phyloP scores from a whole-genome alignment of 805 yeast genomes.

The Suhomyces pyralidae region DNA sequence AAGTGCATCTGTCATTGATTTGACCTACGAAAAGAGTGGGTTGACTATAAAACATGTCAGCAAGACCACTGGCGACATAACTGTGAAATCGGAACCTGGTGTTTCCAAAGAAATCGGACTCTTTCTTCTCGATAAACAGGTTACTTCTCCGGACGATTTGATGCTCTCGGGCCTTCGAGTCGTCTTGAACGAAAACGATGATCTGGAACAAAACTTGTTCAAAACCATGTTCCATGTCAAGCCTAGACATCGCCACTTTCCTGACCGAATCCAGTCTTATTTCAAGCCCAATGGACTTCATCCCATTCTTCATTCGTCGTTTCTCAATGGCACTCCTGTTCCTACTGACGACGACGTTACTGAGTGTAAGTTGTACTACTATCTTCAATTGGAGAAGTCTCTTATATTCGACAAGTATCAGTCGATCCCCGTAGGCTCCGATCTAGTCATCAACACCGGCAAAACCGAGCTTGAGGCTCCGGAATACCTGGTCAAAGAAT shows the following conservation, averaged over 20 bases:
- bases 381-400: conserved; percentile 28
- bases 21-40: background rate
- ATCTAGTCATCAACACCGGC: conserved; percentile 28
- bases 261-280: background rate
- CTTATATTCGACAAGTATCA: conserved; percentile 41
- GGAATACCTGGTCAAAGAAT: conserved; percentile 30
- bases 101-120: conserved; percentile 36
- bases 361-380: conserved; percentile 31
- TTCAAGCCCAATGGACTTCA: conserved; percentile 33
- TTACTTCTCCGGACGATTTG: conserved; percentile 31
- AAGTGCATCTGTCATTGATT: background rate
- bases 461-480: conserved; percentile 39
- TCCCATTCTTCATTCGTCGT: conserved; percentile 25
- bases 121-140: conserved; percentile 26
- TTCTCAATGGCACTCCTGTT: conserved; percentile 6
- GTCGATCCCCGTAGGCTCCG: conserved; percentile 21
- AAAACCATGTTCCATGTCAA: conserved; percentile 42
- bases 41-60: background rate
- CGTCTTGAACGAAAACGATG: conserved; percentile 18
- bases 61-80: background rate
- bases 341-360: conserved; percentile 23
- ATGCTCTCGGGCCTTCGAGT: conserved; percentile 36
- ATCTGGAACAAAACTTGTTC: conserved; percentile 18
- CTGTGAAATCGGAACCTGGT: background rate
- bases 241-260: conserved; percentile 31